Base-by-base conservation (phyloP, 306 rosid genomes). In the Quercus suber region DNA sequence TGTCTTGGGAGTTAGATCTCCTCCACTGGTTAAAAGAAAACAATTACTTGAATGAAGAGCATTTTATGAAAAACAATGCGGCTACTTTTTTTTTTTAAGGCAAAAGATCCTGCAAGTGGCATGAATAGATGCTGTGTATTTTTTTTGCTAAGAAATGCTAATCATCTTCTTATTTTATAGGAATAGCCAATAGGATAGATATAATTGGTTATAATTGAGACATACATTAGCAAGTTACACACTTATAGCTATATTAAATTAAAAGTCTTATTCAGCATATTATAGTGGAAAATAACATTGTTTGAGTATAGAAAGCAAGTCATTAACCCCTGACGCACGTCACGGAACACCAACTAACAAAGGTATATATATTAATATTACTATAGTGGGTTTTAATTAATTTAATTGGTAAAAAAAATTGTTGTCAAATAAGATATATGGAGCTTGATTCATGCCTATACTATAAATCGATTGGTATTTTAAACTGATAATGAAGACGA, bases 231-330 rank as follows among this genome's bases (percentile, higher is more conserved):
- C 68, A 31, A 49, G 60, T 71, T 64, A 41, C 8, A 41, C 45
- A 41, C 45, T 41, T 41, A 27, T 75, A 15, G 20, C 51, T 69
- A 37, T 52, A 68, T 70, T 51, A 68, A 74, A 81, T 70, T 51
- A 73, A 74, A 81, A 7, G 49, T 70, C 10, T 31, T 31, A 30
- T 27, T n/a, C 59, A 68, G 77, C 65, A 35, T 75, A 61, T 41
- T 75, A 81, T 70, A 84, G 81, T 81, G 80, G 30, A 27, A 74
- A 45, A 74, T 73, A 51, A 45, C 14, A 9, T 57, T 78, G 27
- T 17, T 63, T 63, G 3, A 27, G 69, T 13, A 1, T 59, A 12
- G 11, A 59, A 59, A 59, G 53, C 65, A 23, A 59, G 30, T 9
- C 31, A 21, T 21, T 27, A 59, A 23, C 17, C 65, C 31, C 1